Conservation (phyloP, 345 rosid genomes). For the Cardamine occulta region DNA sequence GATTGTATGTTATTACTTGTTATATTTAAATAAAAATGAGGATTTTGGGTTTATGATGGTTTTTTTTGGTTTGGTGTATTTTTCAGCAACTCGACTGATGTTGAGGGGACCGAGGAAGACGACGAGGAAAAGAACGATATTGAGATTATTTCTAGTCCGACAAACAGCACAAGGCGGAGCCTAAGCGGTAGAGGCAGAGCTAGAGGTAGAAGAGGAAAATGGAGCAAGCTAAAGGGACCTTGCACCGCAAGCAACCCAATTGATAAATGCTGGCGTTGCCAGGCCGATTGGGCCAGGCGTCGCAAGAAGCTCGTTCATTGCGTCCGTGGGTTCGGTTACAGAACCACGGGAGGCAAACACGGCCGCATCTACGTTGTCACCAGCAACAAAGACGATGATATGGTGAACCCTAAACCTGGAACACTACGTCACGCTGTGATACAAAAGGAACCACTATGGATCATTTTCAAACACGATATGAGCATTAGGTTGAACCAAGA, state of each 20-base stretch:
- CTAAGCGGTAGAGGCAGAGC: slow-evolving; percentile 40
- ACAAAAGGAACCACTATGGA: slow-evolving; percentile 67
- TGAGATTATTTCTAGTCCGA: slow-evolving; percentile 33
- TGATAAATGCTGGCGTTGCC: slow-evolving; percentile 86
- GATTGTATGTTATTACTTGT: neutral
- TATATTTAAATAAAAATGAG: neutral
- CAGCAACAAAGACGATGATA: slow-evolving; percentile 57
- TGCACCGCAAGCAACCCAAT: slow-evolving; percentile 84
- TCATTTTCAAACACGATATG: slow-evolving; percentile 64
- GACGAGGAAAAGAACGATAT: slow-evolving; percentile 21
- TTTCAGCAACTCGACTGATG: slow-evolving; percentile 42
- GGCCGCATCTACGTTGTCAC: slow-evolving; percentile 67
- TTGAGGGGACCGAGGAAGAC: slow-evolving; percentile 14
- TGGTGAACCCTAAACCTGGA: slow-evolving; percentile 61
- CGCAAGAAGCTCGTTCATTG: slow-evolving; percentile 65
- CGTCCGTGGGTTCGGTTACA: slow-evolving; percentile 69
- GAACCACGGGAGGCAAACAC: slow-evolving; percentile 62
- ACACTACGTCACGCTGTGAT: slow-evolving; percentile 72
- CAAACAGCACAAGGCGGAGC: slow-evolving; percentile 61
- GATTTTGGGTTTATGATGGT: slow-evolving; percentile 6
- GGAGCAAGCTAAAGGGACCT: slow-evolving; percentile 47
- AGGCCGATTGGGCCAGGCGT: slow-evolving; percentile 61
- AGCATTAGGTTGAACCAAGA: slow-evolving; percentile 63
- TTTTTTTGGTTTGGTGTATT: slow-evolving; percentile 20
- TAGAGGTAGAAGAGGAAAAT: slow-evolving; percentile 33